Evolutionary conservation across 441 rosid species (phyloP), one percentile per base, ranked within the genome.

Genomic region (Bocquillonia castaneifolia): DNA sequence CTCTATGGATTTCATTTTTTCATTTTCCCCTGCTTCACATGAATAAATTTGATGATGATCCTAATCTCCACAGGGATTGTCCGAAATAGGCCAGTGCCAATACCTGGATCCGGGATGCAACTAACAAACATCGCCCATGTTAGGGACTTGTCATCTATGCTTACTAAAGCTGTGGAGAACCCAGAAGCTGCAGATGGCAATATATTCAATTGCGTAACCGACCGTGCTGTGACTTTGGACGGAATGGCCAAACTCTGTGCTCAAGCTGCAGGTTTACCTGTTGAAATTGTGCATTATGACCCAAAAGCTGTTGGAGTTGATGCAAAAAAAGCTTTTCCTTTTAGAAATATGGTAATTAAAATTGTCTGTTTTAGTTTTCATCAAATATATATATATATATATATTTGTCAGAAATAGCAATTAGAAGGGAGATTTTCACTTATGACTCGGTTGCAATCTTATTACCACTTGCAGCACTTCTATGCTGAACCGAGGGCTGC

Each of bases 191-290:
- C 98, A 1, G 29, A 64, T 66, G 23, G 80, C 59, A 84, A 88
- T 57, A 89, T 93, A 72, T 93, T 93, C 80, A 93, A 93, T 81
- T 81, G 91, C 37, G 97, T 89, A 18, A 85, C 92, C n/a, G 96
- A 93, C 70, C 88, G 97, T 14, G 95, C 97, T 1, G 93, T 88
- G 67, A 93, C 96, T 65, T 81, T 93, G 66, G 96, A 89, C 48
- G 98, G 97, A 60, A 91, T 89, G 93, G 96, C 95, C 60, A 89
- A 79, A 81, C 85, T 93, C n/a, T 93, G 98, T 53, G 98, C 97
- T 20, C 80, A 85, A 32, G 97, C 97, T 60, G 95, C 92, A 29
- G 95, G 93, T 69, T 67, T 80, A 39, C 79, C 90, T 0, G 95
- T 84, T 66, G 84, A 89, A 65, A 91, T 91, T 2, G 80, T 93